These are phyloP conservation scores for Calocera viscosa DNA, from an alignment of 768 basidiomycete genomes.

Conservation along the genomic window DNA sequence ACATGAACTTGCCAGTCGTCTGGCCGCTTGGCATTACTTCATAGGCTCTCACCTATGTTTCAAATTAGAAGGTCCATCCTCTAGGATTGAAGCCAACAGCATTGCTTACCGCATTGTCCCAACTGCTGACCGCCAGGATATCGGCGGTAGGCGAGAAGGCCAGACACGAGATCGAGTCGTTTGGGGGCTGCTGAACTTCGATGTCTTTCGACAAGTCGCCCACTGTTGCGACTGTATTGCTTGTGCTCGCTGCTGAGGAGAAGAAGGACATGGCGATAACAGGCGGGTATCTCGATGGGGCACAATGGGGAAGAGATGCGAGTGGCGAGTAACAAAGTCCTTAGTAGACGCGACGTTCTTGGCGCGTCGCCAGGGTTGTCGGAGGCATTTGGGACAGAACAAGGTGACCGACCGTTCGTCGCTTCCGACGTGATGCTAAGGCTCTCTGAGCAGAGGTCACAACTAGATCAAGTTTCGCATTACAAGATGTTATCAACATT, in stretches of 20 bases:
- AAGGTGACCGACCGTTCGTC: too few species aligned
- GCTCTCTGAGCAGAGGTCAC: too few species aligned
- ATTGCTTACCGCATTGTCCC: conserved; percentile 75
- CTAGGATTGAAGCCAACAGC: conserved; percentile 8
- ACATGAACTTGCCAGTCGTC: conserved; percentile 81
- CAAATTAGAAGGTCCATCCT: conserved; percentile 7
- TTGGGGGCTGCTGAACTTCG: conserved; percentile 66
- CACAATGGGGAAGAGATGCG: too few species aligned
- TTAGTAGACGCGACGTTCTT: too few species aligned
- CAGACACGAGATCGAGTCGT: conserved; percentile 77
- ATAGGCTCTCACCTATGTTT: conserved; percentile 70
- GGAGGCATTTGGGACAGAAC: too few species aligned
- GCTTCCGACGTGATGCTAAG: too few species aligned
- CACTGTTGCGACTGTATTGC: conserved; percentile 12
- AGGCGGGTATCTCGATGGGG: neutral
- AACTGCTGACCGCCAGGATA: conserved; percentile 82
- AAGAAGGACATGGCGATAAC: conserved; percentile 18
- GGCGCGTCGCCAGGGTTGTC: too few species aligned
- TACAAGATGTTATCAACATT: too few species aligned
- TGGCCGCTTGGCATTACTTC: conserved; percentile 70
- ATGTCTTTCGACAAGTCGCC: conserved; percentile 53
- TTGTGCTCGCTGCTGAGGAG: conserved; percentile 3
- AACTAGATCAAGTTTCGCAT: too few species aligned
- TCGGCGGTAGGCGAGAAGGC: conserved; percentile 77
- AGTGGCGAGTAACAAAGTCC: too few species aligned